These are phyloP conservation scores for Cystofilobasidium capitatum DNA, from an alignment of 768 basidiomycete species.

Conservation along the genomic window DNA sequence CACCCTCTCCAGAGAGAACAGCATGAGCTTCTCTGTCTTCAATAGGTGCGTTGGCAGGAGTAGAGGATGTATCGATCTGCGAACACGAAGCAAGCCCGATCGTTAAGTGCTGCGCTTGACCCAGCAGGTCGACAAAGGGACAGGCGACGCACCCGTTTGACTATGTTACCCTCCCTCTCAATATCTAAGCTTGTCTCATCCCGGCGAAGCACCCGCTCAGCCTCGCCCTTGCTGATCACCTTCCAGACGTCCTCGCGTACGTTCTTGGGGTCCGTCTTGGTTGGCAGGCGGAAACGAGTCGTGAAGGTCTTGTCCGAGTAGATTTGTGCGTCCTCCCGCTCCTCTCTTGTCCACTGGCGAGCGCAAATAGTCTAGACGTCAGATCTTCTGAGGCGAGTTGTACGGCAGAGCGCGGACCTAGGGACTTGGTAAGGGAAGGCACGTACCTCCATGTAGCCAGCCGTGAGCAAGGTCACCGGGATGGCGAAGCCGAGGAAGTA, in stretches of 20 bases:
- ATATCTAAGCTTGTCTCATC: background rate
- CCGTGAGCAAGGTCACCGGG: too few species aligned
- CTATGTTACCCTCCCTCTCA: conserved; percentile 5
- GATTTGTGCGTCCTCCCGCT: background rate
- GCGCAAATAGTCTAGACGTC: too few species aligned
- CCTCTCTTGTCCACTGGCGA: background rate
- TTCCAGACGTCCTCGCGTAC: conserved; percentile 16
- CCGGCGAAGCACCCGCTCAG: conserved; percentile 6
- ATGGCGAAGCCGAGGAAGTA: too few species aligned
- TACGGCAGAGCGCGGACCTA: too few species aligned
- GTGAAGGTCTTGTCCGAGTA: background rate
- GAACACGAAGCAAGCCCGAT: too few species aligned
- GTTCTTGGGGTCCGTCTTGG: conserved; percentile 4
- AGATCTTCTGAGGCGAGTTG: too few species aligned
- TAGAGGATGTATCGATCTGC: conserved; percentile 58
- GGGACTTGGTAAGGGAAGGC: too few species aligned
- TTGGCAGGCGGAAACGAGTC: background rate
- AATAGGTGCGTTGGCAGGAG: conserved; percentile 79
- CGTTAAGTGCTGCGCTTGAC: conserved; percentile 33
- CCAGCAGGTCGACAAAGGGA: background rate
- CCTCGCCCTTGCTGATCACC: conserved; percentile 6
- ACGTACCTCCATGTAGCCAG: too few species aligned
- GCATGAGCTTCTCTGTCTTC: conserved; percentile 76
- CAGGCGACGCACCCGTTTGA: conserved; percentile 1
- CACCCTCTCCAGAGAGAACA: conserved; percentile 44